These are phyloP conservation scores for Mortierella sp. DNA, from an alignment of 371 early-diverging fungal genomes.

Conservation along the genomic window DNA sequence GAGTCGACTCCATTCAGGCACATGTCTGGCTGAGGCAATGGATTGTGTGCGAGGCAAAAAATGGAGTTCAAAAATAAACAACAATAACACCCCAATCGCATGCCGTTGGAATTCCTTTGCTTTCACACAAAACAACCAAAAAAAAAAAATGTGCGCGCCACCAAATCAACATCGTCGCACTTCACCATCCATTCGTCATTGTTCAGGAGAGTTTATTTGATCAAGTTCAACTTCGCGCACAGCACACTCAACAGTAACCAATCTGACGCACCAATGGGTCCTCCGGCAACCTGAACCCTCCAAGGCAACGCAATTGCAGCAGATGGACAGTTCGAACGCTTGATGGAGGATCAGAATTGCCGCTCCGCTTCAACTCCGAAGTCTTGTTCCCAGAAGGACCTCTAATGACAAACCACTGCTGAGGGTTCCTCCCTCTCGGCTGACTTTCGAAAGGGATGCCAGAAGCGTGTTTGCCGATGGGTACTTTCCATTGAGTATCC, in stretches of 20 bases:
- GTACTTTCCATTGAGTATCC: too few species aligned
- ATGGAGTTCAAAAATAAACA: background rate
- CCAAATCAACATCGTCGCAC: too few species aligned
- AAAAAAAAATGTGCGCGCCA: too few species aligned
- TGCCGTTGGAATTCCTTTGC: too few species aligned
- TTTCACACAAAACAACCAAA: slow-evolving; percentile 3
- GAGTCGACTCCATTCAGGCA: background rate
- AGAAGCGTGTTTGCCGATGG: slow-evolving; percentile 6
- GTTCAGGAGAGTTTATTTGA: too few species aligned
- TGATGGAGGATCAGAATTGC: background rate
- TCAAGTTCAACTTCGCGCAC: too few species aligned
- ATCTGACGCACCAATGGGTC: background rate
- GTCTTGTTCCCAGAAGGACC: background rate
- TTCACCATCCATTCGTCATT: too few species aligned
- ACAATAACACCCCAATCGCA: too few species aligned
- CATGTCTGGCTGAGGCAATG: background rate
- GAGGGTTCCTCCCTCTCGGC: background rate
- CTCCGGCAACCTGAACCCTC: background rate
- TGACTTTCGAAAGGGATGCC: background rate
- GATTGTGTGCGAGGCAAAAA: background rate
- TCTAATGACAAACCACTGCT: background rate
- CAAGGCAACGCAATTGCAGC: background rate
- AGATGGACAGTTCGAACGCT: background rate
- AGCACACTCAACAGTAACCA: too few species aligned
- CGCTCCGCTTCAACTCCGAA: slow-evolving; percentile 3